phyloP scores from a whole-genome alignment of 2,329 filamentous ascomycete species.

The Madurella mycetomatis region DNA sequence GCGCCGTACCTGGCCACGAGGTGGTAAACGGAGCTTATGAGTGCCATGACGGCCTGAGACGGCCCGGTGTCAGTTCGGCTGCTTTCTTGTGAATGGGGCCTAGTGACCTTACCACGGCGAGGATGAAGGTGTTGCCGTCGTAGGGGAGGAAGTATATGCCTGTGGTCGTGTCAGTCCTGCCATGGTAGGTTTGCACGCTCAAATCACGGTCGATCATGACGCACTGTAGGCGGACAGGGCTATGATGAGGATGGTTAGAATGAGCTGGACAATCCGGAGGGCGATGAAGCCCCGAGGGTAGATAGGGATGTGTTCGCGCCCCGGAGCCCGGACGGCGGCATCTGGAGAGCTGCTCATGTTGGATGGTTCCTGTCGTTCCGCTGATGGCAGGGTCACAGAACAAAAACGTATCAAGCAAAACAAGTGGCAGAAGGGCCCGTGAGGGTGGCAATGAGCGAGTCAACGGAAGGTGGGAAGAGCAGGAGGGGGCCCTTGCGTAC shows the following conservation, averaged over 20 bases:
- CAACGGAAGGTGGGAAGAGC: background rate
- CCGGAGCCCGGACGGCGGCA: conserved; percentile 29
- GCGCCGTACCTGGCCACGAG: conserved; percentile 40
- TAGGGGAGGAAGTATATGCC: conserved; percentile 28
- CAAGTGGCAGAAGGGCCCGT: background rate
- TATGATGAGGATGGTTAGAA: conserved; percentile 43
- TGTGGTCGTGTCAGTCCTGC: background rate
- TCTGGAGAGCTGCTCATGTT: background rate
- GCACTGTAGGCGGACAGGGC: conserved; percentile 44
- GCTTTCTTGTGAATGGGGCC: background rate
- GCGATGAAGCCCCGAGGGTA: conserved; percentile 42
- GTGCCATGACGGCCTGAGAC: conserved; percentile 38
- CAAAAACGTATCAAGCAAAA: too few relatives aligned
- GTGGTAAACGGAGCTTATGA: conserved; percentile 45
- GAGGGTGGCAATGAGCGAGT: too few relatives aligned
- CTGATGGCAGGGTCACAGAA: too few relatives aligned
- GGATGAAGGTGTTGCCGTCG: conserved; percentile 32
- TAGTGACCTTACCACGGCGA: conserved; percentile 39
- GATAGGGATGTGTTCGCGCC: conserved; percentile 43
- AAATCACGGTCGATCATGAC: conserved; percentile 16
- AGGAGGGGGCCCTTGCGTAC: background rate
- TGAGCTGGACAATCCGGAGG: conserved; percentile 42
- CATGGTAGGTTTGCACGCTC: background rate
- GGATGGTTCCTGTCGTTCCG: background rate
- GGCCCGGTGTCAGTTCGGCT: conserved; percentile 11